Evolutionary conservation across 176 grass and related monocot genomes (phyloP), one percentile per base, ranked within the genome.

Genomic region (Hyparrhenia diplandra): DNA sequence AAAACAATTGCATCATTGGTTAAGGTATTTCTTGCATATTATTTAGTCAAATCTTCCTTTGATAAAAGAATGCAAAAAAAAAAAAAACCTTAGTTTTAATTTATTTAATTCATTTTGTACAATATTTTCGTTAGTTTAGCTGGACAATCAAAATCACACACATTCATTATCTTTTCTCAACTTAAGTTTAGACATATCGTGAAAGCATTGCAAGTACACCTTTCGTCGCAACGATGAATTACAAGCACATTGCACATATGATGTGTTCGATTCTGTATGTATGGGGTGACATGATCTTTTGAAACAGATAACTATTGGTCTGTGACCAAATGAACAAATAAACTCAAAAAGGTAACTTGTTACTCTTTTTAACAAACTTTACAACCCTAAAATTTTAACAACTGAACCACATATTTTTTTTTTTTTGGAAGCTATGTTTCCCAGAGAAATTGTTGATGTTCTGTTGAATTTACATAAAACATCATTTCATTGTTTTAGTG

Each of bases 1-100:
- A 42, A 74, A 76, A 84, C 51, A 60, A 84, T 98, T 84, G 85
- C 67, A 73, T 80, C 92, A 73, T 85, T 92, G 60, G 84, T 98
- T 36, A 89, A 98, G 95, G 95, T 89, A 89, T 84, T 76, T 72
- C 9, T 86, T 64, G 34, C 42, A 71, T 62, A 75, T 0, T 41
- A 61, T 27, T 64, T 31, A 41, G 37, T 82, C 23, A 70, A 13
- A 45, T 45, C 4, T 78, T 73, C 13, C 31, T 78, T 28, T 60
- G 36, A 67, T 28, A 60, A 59, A 29, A 65, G 8, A 62, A 23
- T 5, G 20, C 8, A 12, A 68, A 41, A 28, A 67, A 43, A n/a
- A n/a, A 31, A 29, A 74, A 67, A 51, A 20, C 27, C 18, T 7
- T 67, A 14, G 8, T 60, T 69, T 71, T 13, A 31, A 30, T 40